Percentiles rank a stretch among this genome's conserved stretches.
phyloP scores from a whole-genome alignment of 208 protist genomes.

The Acanthamoeba triangularis region DNA sequence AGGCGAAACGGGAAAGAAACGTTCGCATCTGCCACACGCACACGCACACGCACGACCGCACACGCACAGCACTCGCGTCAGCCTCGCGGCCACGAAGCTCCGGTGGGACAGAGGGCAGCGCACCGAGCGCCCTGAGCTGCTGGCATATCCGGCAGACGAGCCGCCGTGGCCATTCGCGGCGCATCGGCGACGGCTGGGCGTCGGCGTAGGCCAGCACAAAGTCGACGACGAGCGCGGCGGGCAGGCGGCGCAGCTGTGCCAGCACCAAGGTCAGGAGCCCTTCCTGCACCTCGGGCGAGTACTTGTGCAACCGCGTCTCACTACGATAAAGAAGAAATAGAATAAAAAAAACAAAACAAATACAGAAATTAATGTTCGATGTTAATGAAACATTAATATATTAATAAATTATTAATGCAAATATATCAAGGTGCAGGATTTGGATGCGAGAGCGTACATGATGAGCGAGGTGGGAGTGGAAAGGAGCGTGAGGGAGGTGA shows the following conservation, averaged over 20 bases:
- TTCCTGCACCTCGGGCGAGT: constrained; percentile 9
- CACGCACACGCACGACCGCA: no score
- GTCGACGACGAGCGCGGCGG: neutral
- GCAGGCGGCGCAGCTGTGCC: constrained; percentile 14
- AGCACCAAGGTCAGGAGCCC: constrained; percentile 18
- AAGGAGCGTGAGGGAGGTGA: neutral
- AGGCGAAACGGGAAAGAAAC: neutral
- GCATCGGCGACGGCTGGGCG: constrained; percentile 7
- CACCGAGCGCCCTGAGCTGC: constrained; percentile 6
- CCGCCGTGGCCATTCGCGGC: neutral
- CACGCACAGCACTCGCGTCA: no score
- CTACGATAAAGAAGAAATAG: no score
- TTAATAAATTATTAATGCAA: no score
- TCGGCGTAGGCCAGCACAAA: constrained; percentile 22
- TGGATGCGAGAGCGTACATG: neutral
- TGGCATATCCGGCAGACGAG: constrained; percentile 18
- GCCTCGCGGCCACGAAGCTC: neutral
- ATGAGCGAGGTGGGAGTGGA: constrained; percentile 12
- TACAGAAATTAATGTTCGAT: neutral
- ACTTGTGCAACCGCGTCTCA: neutral
- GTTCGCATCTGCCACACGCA: neutral
- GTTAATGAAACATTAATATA: no score
- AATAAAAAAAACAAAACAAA: neutral
- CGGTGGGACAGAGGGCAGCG: neutral
- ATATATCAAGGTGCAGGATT: no score